Conservation (phyloP, 225 moss, liverwort and hornwort genomes). For the Climacium dendroides region DNA sequence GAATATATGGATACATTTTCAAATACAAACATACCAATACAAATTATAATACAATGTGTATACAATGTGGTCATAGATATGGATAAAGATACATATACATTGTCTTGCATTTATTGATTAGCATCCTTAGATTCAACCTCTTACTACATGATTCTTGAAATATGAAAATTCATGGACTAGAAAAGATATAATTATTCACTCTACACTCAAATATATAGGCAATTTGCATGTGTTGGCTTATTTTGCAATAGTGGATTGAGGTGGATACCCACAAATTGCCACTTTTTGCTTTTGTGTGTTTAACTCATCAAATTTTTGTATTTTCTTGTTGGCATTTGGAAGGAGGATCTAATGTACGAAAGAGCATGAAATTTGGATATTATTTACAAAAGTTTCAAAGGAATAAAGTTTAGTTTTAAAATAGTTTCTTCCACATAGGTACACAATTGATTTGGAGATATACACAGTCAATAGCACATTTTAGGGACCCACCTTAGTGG, state of each 20-base stretch:
- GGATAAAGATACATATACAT: neutral
- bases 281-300: no score
- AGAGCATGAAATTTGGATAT: no score
- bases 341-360: no score
- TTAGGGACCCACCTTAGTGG: no score
- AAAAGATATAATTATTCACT: neutral
- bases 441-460: no score
- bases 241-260: neutral
- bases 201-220: neutral
- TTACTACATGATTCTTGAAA: neutral
- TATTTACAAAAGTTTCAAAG: no score
- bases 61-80: accelerated
- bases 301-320: accelerated
- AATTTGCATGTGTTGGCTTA: neutral
- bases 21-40: neutral
- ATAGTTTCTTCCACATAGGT: no score
- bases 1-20: neutral
- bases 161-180: neutral
- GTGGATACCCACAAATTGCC: no score
- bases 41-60: neutral
- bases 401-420: no score
- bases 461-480: no score
- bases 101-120: neutral
- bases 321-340: no score
- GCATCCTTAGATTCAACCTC: neutral